Evolutionary conservation across 441 rosid species (phyloP), one percentile per base, ranked within the genome.

Genomic region (Mallotus repandus): DNA sequence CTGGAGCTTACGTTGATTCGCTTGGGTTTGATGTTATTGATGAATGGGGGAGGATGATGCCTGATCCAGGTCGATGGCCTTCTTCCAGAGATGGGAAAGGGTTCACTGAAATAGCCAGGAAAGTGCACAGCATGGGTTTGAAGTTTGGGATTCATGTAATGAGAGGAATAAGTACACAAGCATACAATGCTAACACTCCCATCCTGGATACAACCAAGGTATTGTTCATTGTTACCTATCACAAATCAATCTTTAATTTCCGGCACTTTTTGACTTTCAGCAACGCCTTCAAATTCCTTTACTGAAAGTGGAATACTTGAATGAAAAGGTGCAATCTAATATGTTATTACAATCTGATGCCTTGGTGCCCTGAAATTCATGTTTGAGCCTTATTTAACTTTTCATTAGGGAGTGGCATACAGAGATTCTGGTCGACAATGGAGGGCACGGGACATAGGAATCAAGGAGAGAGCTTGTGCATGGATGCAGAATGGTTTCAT

Each of bases 131-230:
- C 72, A 85, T 89, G 93, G 98, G 97, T 80, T 84, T 96, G 82
- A 96, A 90, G 87, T 93, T 96, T 79, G 99, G 99, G 76, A 88
- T 93, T 81, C 98, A 96, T 83, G 91, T 93, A 59, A 95, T 95
- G 98, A 88, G 91, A 76, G 99, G 98, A 63, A 85, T 93, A 75
- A 96, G 99, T 75, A 86, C 90, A 69, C 99, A 96, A 70, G 98
- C 99, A 56, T 86, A 87, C 78, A 85, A 87, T 76, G 92, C 88
- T 10, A 88, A 93, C 81, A 84, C 91, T 48, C 93, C 84, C 13
- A 91, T 95, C 77, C 70, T 89, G 74, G 94, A 93, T 76, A 69
- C 68, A 46, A 32, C 60, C 66, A 90, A 76, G 89, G 97, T 91
- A 86, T 66, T 21, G 15, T 15, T 66, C 57, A 7, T 61, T 41